Conservation (phyloP, 768 basidiomycete genomes). For the Postia placenta region DNA sequence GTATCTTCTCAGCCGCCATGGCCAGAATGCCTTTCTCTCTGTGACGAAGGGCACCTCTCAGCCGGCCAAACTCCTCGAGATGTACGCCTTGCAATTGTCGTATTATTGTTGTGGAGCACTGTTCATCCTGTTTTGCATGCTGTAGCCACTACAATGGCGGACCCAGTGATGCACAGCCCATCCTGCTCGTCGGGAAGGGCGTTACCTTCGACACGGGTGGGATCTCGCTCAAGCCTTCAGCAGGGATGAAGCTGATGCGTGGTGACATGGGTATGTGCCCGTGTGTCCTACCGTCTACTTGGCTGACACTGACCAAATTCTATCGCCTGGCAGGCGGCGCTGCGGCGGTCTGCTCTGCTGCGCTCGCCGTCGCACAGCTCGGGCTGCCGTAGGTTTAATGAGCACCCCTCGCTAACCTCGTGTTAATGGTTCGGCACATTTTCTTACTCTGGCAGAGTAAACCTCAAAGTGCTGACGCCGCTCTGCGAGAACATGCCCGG, state of each 20-base stretch:
- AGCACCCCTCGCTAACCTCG: too few species aligned
- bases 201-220: constrained; percentile 89
- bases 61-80: constrained; percentile 83
- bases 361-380: constrained; percentile 76
- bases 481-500: constrained; percentile 87
- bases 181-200: constrained; percentile 82
- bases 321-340: constrained; percentile 51
- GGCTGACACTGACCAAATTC: neutral
- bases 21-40: constrained; percentile 76
- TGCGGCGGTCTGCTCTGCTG: constrained; percentile 67
- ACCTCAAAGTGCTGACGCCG: constrained; percentile 67
- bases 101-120: too few species aligned
- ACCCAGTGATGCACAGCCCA: constrained; percentile 47
- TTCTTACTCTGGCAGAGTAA: constrained; percentile 42
- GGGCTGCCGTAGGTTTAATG: constrained; percentile 49
- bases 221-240: constrained; percentile 76
- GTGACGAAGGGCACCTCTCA: constrained; percentile 79
- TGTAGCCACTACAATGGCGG: constrained; percentile 79
- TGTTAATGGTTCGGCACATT: constrained; percentile 42
- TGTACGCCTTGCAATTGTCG: constrained; percentile 54
- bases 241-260: constrained; percentile 78
- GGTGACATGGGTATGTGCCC: constrained; percentile 70
- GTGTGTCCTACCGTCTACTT: neutral
- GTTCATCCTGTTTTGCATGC: neutral
- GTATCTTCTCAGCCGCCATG: neutral